Percentiles rank a stretch among this genome's conserved stretches.
phyloP scores from a whole-genome alignment of 2,329 filamentous ascomycete species.

The Fusarium foetens region DNA sequence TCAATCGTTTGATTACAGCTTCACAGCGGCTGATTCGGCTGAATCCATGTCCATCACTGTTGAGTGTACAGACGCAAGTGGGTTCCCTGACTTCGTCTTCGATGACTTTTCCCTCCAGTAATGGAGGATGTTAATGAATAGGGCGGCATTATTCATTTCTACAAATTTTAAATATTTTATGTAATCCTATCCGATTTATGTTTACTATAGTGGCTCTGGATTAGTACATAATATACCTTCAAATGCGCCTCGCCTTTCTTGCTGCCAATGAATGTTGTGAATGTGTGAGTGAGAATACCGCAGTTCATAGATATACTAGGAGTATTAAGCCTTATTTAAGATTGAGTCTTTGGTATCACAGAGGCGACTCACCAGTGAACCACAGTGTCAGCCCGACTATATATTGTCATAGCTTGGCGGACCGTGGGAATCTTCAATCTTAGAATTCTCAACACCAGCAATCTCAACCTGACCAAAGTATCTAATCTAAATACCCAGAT shows the following conservation, averaged over 20 bases:
- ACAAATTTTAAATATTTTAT: background rate
- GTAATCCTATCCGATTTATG: background rate
- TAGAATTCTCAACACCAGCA: rapidly evolving
- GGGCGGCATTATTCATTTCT: background rate
- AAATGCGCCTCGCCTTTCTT: rapidly evolving
- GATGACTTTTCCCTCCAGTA: background rate
- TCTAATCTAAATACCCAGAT: rapidly evolving
- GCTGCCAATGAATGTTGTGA: rapidly evolving
- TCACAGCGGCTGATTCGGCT: background rate
- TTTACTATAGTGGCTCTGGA: background rate
- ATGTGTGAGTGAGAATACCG: background rate
- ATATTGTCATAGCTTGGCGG: background rate
- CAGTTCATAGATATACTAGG: rapidly evolving
- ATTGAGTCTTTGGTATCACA: too few relatives aligned
- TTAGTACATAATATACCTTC: background rate
- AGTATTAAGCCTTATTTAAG: background rate
- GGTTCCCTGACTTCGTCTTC: background rate
- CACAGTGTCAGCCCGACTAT: background rate
- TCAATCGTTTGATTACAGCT: background rate
- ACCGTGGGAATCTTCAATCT: too few relatives aligned
- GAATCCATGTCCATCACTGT: background rate
- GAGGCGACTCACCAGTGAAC: background rate
- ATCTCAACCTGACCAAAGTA: background rate
- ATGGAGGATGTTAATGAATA: background rate
- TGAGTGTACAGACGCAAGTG: background rate